Evolutionary conservation across 352 stramenopile genomes (phyloP), one percentile per base, ranked within the genome.

Genomic region (Globisporangium mamillatum): DNA sequence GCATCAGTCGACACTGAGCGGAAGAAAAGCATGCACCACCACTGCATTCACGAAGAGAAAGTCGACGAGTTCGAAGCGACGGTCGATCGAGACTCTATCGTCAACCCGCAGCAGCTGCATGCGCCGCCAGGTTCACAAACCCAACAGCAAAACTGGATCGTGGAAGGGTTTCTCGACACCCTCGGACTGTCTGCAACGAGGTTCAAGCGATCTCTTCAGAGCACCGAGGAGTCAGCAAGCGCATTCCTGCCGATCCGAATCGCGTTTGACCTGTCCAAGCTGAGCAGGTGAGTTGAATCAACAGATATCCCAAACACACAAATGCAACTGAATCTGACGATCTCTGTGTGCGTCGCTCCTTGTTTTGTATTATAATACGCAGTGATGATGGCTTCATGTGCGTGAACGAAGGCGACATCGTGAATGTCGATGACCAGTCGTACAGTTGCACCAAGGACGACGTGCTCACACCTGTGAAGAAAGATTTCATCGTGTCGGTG

Each of bases 1-100:
- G 6, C 46, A 14, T 44, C 34, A 36, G 46, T 16, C 27, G 20
- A 64, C n/a, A 8, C 16, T 3, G 24, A 59, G 4, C 22, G 18
- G 6, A 54, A 63, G 38, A 25, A 29, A 14, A 54, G 7, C 24
- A 54, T 58, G 56, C 65, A 66, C 24, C 82, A 93, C 64, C 72
- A 86, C 62, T 93, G 86, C 63, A 80, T 89, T 12, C 86, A 93
- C 58, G 86, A 93, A n/a, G 78, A 78, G 29, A 84, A 90, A 67
- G n/a, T 74, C 0, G 73, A 78, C 8, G 74, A 70, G 20, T 92
- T 93, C 25, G 75, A 79, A 4, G 68, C 68, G 7, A 79, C 74
- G 0, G 71, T 89, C 38, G 75, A 93, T 32, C 25, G 52, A 10
- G 64, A 65, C 9, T 88, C 76, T 0, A 58, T 92, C 3, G 50